phyloP scores from a whole-genome alignment of 2,329 filamentous ascomycete genomes.

The Paramyrothecium sp. region DNA sequence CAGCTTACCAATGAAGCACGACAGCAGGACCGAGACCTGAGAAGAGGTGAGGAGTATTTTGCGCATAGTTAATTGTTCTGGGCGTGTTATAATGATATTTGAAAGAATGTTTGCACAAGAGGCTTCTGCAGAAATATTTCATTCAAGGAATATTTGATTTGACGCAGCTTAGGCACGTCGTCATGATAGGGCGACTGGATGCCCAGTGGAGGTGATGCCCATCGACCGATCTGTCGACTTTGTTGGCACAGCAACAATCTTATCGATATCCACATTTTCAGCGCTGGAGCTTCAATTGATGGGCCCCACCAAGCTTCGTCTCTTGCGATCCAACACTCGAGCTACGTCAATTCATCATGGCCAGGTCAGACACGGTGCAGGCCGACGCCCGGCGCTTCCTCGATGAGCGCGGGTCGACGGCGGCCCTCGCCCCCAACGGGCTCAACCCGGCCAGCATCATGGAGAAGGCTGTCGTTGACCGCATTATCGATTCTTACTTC shows the following conservation, averaged over 20 bases:
- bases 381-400: constrained; percentile 82
- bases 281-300: constrained; percentile 9
- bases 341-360: constrained; percentile 9
- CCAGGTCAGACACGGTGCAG: constrained; percentile 56
- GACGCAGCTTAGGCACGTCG: constrained; percentile 3
- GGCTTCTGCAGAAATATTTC: too few species aligned
- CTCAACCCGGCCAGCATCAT: constrained; percentile 94
- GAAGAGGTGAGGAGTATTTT: constrained; percentile 63
- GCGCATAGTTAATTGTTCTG: constrained; percentile 21
- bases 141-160: too few species aligned
- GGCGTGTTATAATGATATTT: neutral
- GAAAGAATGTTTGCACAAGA: too few species aligned
- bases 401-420: constrained; percentile 83
- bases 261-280: constrained; percentile 24
- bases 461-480: constrained; percentile 93
- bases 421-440: constrained; percentile 75
- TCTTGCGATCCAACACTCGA: constrained; percentile 10
- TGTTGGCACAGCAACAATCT: constrained; percentile 45
- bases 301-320: constrained; percentile 9
- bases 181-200: constrained; percentile 5
- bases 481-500: constrained; percentile 93
- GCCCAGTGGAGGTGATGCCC: neutral
- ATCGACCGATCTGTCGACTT: constrained; percentile 14
- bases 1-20: constrained; percentile 59
- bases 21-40: constrained; percentile 68